Conservation (phyloP, 129 eudicot genomes). For the Helichrysum umbraculigerum region DNA sequence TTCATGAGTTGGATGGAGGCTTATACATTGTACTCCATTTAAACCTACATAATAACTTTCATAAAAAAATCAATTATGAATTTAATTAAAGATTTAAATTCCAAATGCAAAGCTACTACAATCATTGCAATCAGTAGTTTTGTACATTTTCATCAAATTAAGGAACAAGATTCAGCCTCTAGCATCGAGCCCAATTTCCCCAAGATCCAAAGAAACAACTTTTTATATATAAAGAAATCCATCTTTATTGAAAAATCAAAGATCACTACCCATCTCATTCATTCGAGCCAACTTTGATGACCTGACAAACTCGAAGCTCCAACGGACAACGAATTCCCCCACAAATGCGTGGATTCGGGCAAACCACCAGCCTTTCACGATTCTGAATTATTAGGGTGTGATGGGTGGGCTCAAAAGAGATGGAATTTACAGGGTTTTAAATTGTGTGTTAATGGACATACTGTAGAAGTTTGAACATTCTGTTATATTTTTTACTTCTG, state of each 20-base stretch:
- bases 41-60: background rate
- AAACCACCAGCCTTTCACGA: no score
- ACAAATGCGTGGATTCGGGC: no score
- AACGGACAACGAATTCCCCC: no score
- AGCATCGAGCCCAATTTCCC: slow-evolving; percentile 32
- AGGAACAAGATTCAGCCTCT: slow-evolving; percentile 41
- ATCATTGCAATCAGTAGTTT: slow-evolving; percentile 22
- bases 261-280: background rate
- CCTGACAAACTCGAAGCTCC: no score
- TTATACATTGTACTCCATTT: background rate
- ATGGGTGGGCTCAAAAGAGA: background rate
- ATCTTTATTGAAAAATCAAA: slow-evolving; percentile 14
- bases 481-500: slow-evolving; percentile 5
- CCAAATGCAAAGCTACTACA: slow-evolving; percentile 11
- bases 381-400: background rate
- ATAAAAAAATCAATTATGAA: background rate
- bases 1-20: slow-evolving; percentile 19
- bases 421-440: background rate
- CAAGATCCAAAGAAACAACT: slow-evolving; percentile 33
- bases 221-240: background rate
- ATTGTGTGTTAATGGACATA: background rate
- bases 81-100: background rate
- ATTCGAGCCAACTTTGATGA: background rate
- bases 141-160: slow-evolving; percentile 30
- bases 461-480: background rate